Percentiles rank a stretch among this genome's conserved stretches.
phyloP scores from a whole-genome alignment of 768 basidiomycete species.

The Scleroderma citrinum region DNA sequence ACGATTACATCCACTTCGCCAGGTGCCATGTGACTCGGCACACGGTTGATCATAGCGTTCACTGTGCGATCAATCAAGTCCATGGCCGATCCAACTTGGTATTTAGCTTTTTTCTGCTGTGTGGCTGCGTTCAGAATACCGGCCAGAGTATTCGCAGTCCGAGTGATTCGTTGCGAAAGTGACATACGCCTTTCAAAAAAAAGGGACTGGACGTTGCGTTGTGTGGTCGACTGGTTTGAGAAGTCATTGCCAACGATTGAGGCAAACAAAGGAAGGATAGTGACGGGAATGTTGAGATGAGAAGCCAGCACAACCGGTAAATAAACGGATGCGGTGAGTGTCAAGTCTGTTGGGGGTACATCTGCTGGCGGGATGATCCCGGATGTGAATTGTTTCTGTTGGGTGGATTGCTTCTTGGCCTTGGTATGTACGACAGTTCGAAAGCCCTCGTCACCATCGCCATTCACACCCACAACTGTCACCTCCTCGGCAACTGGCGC shows the following conservation, averaged over 20 bases:
- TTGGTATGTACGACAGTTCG: constrained; percentile 52
- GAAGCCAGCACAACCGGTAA: constrained; percentile 55
- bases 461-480: constrained; percentile 9
- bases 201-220: constrained; percentile 47
- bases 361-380: constrained; percentile 52
- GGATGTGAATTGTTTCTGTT: constrained; percentile 10
- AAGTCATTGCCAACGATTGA: constrained; percentile 82
- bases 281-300: constrained; percentile 60
- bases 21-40: constrained; percentile 40
- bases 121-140: constrained; percentile 46
- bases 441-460: constrained; percentile 49
- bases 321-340: constrained; percentile 54
- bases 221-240: constrained; percentile 44
- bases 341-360: constrained; percentile 30
- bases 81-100: constrained; percentile 64
- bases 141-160: constrained; percentile 52
- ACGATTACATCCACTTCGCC: constrained; percentile 63
- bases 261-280: constrained; percentile 71
- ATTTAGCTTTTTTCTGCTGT: constrained; percentile 44
- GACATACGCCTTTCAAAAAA: constrained; percentile 65
- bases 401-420: constrained; percentile 38
- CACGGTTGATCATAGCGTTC: constrained; percentile 49
- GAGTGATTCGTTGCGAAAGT: constrained; percentile 58
- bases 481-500: constrained; percentile 20
- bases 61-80: constrained; percentile 71